Base-by-base conservation (phyloP, 139 green algal genomes). In the Monoraphidium neglectum region DNA sequence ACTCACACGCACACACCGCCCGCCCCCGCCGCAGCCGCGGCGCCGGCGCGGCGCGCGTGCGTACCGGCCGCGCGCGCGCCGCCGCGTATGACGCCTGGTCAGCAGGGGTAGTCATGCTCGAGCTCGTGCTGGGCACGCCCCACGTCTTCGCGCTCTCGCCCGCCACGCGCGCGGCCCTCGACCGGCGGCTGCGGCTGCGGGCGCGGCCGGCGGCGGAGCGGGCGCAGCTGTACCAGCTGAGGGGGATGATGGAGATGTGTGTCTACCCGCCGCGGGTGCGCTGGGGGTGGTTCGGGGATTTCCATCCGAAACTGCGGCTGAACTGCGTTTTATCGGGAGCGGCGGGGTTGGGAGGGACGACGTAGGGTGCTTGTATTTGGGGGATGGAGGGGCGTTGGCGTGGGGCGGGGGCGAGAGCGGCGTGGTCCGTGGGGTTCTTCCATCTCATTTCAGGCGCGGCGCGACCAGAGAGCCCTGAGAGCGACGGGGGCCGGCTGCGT, bases 211-310 rank as follows among this genome's bases (percentile, higher is more conserved):
- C 87, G 59, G 77, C 18, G 3, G 87, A 91, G 59, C 77, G 77
- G 8, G 51, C 83, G 5, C 63, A 81, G 59, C 73, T 88, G 3
- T 90, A 88, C 47, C 76, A 92, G 43, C 80, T 95, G 64, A 61
- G 88, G 1, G 87, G 84, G 0, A 64, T 93, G 1, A 91, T 93
- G 86, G 87, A 95, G 72, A 79, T 90, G 68, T 95, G 90, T 83
- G 85, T 94, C 35, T 93, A 92, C 77, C 90, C 90, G 12, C 87
- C 87, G 1, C 64, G 69, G 65, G 77, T 83, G 66, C 32, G 75
- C 6, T 8, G 8, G 12, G 8, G 43, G 43, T 51, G 43, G 8
- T 51, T 51, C n/a, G n/a, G n/a, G n/a, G n/a, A n/a, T n/a, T n/a
- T n/a, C n/a, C n/a, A n/a, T n/a, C n/a, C n/a, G n/a, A n/a, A n/a